Evolutionary conservation across 208 protist genomes (phyloP).

Genomic region (Leishmania mexicana): DNA sequence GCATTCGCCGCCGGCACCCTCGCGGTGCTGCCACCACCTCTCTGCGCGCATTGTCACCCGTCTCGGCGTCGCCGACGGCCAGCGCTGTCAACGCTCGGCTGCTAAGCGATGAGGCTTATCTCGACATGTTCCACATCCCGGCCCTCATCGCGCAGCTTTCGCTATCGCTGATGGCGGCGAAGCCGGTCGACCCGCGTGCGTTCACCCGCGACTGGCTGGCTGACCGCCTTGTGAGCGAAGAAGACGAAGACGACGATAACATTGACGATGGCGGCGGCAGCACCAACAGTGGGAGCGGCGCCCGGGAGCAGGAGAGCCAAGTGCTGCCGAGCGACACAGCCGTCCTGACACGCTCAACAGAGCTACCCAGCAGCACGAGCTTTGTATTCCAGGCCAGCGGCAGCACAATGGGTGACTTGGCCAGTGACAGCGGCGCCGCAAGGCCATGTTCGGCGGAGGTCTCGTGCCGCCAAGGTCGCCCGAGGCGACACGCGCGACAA

Average conservation of each 20-base stretch:
- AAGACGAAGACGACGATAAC: conserved; percentile 24
- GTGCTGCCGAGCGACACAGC: not conserved
- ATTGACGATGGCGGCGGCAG: not conserved
- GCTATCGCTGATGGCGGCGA: conserved; percentile 51
- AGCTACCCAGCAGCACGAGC: conserved; percentile 12
- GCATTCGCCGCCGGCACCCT: not conserved
- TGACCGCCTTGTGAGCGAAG: conserved; percentile 32
- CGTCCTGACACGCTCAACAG: not conserved
- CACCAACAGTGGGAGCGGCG: not conserved
- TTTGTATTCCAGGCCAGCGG: conserved; percentile 5
- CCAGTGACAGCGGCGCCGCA: not conserved
- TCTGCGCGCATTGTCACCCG: not conserved
- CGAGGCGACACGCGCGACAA: not conserved
- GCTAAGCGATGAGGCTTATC: conserved; percentile 61
- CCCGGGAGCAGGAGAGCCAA: not conserved
- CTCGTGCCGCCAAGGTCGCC: not conserved
- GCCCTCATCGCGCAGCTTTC: conserved; percentile 53
- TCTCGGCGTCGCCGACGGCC: not conserved
- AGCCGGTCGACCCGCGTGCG: conserved; percentile 60
- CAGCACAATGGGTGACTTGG: not conserved
- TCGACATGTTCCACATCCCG: conserved; percentile 51
- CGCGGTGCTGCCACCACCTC: conserved; percentile 5
- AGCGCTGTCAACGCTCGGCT: conserved; percentile 9
- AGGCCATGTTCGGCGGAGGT: not conserved
- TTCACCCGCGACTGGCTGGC: conserved; percentile 72